Evolutionary conservation across 371 early-diverging fungal genomes (phyloP), one percentile per base, ranked within the genome.

Genomic region (Gilbertella persicaria): DNA sequence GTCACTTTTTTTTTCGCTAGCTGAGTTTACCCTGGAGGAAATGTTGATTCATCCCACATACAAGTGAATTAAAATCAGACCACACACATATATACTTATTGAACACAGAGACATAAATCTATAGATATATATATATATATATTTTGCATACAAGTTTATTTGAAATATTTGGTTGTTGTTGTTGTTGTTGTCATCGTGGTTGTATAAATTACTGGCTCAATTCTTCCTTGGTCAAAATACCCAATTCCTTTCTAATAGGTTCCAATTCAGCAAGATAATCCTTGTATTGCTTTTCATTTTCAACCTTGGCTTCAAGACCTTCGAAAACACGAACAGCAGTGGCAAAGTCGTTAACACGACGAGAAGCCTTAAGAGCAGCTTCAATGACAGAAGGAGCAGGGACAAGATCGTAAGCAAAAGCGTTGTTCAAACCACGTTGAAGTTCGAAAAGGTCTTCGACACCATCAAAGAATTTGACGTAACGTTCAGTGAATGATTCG

Each of bases 381-480:
- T 86, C 89, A 64, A 94, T 80, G 33, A 96, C 91, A 41, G 88
- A 83, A 60, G 91, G 83, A 29, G 94, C 78, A 44, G 96, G 97
- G 14, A 96, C 96, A 68, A 94, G 84, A 83, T 96, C 96, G 72
- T 94, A 93, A 46, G 94, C 89, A 65, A 96, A 97, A 70, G 92
- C 89, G 77, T 96, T 94, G 89, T 96, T 96, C 65, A 98, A 83
- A 40, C 96, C 95, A 63, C 96, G 88, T 82, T 95, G 94, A 44
- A 98, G 84, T 80, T 98, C 98, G 69, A 94, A 96, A 64, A 92
- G 85, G 79, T 97, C 97, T 56, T 94, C 93, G 46, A 88, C 90
- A 61, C 84, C 84, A 59, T 91, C 87, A 73, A 97, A 97, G 82
- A 90, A 91, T 74, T 85, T 85, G 67, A 88, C 85, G 53, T 90